A percentile compares a stretch with the other conserved stretches of the same genome.
These are phyloP conservation scores for Tetrapisispora phaffii DNA, from an alignment of 805 yeast species.

Conservation along the genomic window DNA sequence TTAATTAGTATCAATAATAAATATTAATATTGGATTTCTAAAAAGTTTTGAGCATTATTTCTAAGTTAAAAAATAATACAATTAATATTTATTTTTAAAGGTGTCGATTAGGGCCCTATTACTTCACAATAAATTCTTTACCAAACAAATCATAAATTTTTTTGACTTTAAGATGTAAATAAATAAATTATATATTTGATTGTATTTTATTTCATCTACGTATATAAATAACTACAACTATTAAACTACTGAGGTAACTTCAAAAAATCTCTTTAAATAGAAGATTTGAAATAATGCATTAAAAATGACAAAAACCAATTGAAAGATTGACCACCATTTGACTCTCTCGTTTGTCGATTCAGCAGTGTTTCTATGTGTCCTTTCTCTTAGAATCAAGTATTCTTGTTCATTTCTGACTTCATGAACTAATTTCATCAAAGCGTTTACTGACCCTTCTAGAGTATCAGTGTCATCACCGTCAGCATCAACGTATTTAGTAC, in stretches of 20 bases:
- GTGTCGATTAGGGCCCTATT: too few species aligned
- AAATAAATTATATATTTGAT: neutral
- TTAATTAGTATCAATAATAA: too few species aligned
- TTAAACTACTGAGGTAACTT: conserved; percentile 81
- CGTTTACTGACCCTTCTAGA: conserved; percentile 73
- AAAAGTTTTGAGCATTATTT: too few species aligned
- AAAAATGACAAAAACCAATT: conserved; percentile 70
- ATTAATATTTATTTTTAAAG: too few species aligned
- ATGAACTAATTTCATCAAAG: conserved; percentile 61
- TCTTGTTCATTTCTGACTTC: conserved; percentile 87
- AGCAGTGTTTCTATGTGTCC: conserved; percentile 97
- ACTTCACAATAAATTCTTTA: too few species aligned
- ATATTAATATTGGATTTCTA: too few species aligned
- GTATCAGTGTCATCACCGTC: conserved; percentile 68
- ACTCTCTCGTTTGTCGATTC: conserved; percentile 95
- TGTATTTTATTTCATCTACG: neutral
- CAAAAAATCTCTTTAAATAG: conserved; percentile 89
- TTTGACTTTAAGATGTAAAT: too few species aligned
- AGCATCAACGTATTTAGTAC: conserved; percentile 75
- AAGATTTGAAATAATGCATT: conserved; percentile 90
- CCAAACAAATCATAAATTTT: too few species aligned
- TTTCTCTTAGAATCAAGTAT: conserved; percentile 89
- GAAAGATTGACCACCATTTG: conserved; percentile 96
- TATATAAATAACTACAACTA: neutral
- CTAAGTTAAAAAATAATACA: too few species aligned